Percentiles rank a stretch among this genome's conserved stretches.
These are phyloP conservation scores for Ajuga chamaepitys DNA, from an alignment of 257 asterid genomes.

Conservation along the genomic window DNA sequence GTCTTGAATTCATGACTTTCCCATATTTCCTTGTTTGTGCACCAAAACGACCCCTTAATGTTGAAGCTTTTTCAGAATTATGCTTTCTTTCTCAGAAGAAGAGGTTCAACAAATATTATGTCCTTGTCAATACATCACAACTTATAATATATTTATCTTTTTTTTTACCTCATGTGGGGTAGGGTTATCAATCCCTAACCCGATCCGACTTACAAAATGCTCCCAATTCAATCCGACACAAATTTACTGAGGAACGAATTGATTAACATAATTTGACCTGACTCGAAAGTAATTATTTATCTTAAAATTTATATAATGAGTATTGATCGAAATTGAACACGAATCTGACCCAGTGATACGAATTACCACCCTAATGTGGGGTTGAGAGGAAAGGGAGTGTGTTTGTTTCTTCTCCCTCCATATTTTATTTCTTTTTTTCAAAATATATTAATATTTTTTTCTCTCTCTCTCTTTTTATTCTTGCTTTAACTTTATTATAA, in stretches of 20 bases:
- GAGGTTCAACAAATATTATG: slow-evolving; percentile 31
- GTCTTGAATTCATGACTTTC: slow-evolving; percentile 11
- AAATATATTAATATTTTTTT: background rate
- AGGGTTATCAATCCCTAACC: too few species aligned
- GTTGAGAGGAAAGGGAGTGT: slow-evolving; percentile 22
- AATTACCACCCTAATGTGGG: too few species aligned
- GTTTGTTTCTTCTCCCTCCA: slow-evolving; percentile 22
- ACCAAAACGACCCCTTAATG: slow-evolving; percentile 24
- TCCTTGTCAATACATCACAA: slow-evolving; percentile 34
- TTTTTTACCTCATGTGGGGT: slow-evolving; percentile 46
- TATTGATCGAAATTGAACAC: too few species aligned
- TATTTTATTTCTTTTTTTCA: slow-evolving; percentile 2
- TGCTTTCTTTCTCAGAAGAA: slow-evolving; percentile 26
- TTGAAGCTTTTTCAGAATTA: slow-evolving; percentile 28
- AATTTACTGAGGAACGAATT: too few species aligned
- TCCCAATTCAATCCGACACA: too few species aligned
- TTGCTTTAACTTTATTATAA: slow-evolving; percentile 57
- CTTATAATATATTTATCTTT: too few species aligned
- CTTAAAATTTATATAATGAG: too few species aligned
- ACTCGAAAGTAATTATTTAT: too few species aligned
- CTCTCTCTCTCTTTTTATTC: slow-evolving; percentile 25
- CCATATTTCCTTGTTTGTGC: slow-evolving; percentile 17
- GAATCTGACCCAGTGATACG: too few species aligned
- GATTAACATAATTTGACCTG: too few species aligned
- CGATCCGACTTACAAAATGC: too few species aligned